phyloP scores from a whole-genome alignment of 108 stramenopile species.

The Pseudonitzschia pungens region DNA sequence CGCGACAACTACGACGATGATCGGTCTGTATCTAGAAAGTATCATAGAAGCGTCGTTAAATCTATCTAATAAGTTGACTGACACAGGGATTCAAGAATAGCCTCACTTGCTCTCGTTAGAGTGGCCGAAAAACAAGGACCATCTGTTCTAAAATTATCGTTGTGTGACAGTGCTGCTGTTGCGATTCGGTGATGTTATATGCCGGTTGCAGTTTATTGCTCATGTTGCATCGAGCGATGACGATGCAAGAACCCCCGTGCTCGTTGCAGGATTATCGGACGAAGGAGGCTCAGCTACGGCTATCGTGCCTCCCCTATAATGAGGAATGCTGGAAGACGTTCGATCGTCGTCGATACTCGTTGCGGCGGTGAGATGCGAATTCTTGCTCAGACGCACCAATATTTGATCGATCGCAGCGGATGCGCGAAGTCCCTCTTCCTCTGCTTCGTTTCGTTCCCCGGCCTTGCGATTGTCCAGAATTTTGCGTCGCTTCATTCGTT shows the following conservation, averaged over 20 bases:
- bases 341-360: constrained; percentile 1
- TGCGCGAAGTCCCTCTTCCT: constrained; percentile 85
- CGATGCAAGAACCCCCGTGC: neutral
- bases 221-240: neutral
- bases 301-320: constrained; percentile 9
- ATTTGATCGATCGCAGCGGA: constrained; percentile 83
- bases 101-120: too few relatives aligned
- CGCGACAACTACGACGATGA: too few relatives aligned
- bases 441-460: constrained; percentile 75
- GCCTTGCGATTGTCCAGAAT: constrained; percentile 73
- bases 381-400: constrained; percentile 72
- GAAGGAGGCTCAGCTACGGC: constrained; percentile 16
- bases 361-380: constrained; percentile 20
- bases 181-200: too few relatives aligned
- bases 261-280: neutral
- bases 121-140: too few relatives aligned
- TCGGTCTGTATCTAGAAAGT: too few relatives aligned
- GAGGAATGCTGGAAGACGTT: neutral
- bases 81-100: too few relatives aligned
- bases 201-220: neutral
- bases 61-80: too few relatives aligned
- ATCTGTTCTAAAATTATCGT: too few relatives aligned
- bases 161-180: too few relatives aligned
- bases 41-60: too few relatives aligned
- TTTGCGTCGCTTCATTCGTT: constrained; percentile 57